Conservation (phyloP, 441 rosid species). For the Gossypium lobatum region DNA sequence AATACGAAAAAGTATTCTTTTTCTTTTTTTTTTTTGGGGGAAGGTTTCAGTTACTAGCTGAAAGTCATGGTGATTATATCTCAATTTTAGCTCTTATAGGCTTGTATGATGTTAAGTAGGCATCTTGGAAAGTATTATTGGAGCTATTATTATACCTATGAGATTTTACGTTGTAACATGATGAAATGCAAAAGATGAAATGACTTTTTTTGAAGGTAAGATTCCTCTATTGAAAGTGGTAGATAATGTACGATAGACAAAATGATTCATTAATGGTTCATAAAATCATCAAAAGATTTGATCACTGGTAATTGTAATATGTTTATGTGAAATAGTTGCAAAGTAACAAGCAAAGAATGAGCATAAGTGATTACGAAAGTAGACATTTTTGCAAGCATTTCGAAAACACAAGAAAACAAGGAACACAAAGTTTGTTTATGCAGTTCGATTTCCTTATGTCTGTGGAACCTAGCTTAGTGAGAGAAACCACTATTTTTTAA, state of each 20-base stretch:
- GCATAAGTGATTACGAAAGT: too few species aligned
- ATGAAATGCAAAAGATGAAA: not conserved
- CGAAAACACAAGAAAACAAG: too few species aligned
- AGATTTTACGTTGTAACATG: slow-evolving; percentile 12
- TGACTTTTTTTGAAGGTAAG: not conserved
- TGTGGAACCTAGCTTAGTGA: too few species aligned
- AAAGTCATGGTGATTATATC: not conserved
- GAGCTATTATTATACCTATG: not conserved
- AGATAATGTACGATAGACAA: too few species aligned
- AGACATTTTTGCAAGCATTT: too few species aligned
- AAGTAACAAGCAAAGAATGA: too few species aligned
- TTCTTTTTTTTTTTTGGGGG: too few species aligned
- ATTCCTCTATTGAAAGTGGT: slow-evolving; percentile 10
- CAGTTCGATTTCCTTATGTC: too few species aligned
- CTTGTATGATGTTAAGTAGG: not conserved
- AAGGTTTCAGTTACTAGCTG: not conserved
- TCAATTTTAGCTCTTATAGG: not conserved
- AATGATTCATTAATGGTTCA: not conserved
- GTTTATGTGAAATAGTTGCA: not conserved
- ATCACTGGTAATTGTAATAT: too few species aligned
- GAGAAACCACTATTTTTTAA: too few species aligned
- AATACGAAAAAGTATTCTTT: not conserved
- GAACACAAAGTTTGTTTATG: too few species aligned
- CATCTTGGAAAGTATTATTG: not conserved
- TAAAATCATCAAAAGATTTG: not conserved